Evolutionary conservation across 106 monocot species (phyloP).

Genomic region (Narthecium ossifragum): DNA sequence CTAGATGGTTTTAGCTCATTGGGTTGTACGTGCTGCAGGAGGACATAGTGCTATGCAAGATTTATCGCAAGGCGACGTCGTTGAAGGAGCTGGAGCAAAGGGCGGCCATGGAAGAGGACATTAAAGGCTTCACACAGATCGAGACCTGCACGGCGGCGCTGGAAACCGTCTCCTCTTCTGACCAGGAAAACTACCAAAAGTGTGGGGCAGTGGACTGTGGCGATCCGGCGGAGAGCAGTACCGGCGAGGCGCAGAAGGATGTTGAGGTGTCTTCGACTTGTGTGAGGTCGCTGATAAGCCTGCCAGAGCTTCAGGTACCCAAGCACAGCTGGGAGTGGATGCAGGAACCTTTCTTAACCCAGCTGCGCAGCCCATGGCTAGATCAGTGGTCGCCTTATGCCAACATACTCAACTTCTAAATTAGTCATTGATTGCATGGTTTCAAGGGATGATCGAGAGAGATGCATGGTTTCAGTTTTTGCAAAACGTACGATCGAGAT

Average conservation of each 20-base stretch:
- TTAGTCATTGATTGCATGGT: not conserved
- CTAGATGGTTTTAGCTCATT: not conserved
- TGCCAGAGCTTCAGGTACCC: constrained; percentile 49
- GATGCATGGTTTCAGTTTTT: no score
- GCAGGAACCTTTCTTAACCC: constrained; percentile 51
- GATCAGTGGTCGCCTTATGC: constrained; percentile 52
- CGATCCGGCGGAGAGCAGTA: not conserved
- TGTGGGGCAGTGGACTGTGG: not conserved
- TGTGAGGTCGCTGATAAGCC: not conserved
- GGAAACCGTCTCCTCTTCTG: constrained; percentile 22
- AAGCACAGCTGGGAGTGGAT: constrained; percentile 37
- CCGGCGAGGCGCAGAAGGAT: constrained; percentile 8
- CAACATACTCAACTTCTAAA: constrained; percentile 47
- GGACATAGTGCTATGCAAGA: constrained; percentile 67
- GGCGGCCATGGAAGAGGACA: constrained; percentile 36
- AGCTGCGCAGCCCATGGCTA: constrained; percentile 61
- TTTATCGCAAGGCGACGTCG: constrained; percentile 59
- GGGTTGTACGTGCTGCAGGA: constrained; percentile 15
- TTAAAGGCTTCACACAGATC: constrained; percentile 9
- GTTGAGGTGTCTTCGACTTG: constrained; percentile 6
- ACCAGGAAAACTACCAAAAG: constrained; percentile 24
- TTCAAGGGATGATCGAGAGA: not conserved
- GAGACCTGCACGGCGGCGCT: constrained; percentile 3
- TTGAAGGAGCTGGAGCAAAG: constrained; percentile 63
- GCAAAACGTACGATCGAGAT: no score